phyloP scores from a whole-genome alignment of 2,329 filamentous ascomycete genomes.

The Pseudogymnoascus destructans region DNA sequence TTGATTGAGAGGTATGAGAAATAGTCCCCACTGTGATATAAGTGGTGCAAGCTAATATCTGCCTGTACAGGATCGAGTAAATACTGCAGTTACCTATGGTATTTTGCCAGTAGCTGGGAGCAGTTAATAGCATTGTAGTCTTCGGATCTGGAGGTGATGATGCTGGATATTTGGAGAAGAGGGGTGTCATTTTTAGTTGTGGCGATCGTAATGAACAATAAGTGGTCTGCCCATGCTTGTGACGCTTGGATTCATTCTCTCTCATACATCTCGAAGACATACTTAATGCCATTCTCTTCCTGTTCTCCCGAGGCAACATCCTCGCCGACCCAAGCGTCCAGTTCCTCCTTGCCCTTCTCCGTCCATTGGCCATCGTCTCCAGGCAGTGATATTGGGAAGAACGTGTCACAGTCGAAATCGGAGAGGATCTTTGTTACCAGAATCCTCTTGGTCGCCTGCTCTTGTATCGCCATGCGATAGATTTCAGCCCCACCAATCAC shows the following conservation, averaged over 20 bases:
- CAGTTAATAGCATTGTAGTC: not conserved
- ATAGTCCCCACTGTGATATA: not conserved
- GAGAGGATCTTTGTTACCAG: constrained; percentile 55
- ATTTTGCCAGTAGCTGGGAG: not conserved
- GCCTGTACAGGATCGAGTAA: not conserved
- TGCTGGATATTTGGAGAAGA: not conserved
- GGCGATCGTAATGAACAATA: constrained; percentile 2
- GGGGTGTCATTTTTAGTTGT: not conserved
- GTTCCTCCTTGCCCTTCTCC: constrained; percentile 35
- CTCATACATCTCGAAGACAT: constrained; percentile 67
- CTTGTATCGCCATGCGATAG: constrained; percentile 56
- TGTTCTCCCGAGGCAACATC: constrained; percentile 41
- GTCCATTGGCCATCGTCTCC: constrained; percentile 38
- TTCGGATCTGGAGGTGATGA: not conserved
- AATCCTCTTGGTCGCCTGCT: constrained; percentile 45
- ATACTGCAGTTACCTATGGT: not conserved
- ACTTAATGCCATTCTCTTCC: constrained; percentile 50
- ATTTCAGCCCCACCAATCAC: constrained; percentile 86
- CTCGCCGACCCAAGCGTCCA: constrained; percentile 56
- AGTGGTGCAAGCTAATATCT: not conserved
- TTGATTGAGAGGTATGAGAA: constrained; percentile 73
- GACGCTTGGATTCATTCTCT: constrained; percentile 24
- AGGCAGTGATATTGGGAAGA: constrained; percentile 50
- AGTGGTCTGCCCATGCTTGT: not conserved
- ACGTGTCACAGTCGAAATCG: constrained; percentile 66